Conservation (phyloP, 2,329 filamentous ascomycete species). For the Cladosporium austrohemisphaericum region DNA sequence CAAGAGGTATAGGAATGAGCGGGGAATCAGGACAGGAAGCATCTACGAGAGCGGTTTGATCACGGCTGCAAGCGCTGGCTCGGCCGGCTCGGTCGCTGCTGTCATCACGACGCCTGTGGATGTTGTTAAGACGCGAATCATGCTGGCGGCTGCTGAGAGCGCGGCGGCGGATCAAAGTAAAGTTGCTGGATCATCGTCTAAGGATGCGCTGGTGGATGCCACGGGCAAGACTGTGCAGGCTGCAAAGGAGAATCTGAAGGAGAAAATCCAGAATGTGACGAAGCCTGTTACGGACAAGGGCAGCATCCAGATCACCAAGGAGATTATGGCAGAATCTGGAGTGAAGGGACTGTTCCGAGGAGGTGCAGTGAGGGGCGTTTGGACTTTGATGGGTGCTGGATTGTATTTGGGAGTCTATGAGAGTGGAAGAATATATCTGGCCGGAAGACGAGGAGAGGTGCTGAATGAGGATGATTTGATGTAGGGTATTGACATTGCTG, state of each 20-base stretch:
- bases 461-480: slow-evolving; percentile 32
- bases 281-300: slow-evolving; percentile 34
- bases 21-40: slow-evolving; percentile 35
- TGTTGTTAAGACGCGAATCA: slow-evolving; percentile 85
- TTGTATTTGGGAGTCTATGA: slow-evolving; percentile 87
- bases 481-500: neutral
- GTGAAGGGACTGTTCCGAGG: slow-evolving; percentile 73
- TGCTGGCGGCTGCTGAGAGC: slow-evolving; percentile 61
- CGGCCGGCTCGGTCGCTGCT: slow-evolving; percentile 70
- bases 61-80: slow-evolving; percentile 69
- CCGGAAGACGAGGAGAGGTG: slow-evolving; percentile 41
- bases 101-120: slow-evolving; percentile 85
- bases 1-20: slow-evolving; percentile 41
- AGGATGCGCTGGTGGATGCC: slow-evolving; percentile 35
- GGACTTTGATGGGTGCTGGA: slow-evolving; percentile 64
- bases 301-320: slow-evolving; percentile 58
- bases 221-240: slow-evolving; percentile 37
- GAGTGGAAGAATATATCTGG: slow-evolving; percentile 59
- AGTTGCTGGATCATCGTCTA: slow-evolving; percentile 12
- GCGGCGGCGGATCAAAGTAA: slow-evolving; percentile 24
- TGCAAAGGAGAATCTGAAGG: slow-evolving; percentile 29
- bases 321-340: slow-evolving; percentile 65
- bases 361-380: slow-evolving; percentile 66
- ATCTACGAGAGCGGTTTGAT: slow-evolving; percentile 66
- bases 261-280: slow-evolving; percentile 33